These are phyloP conservation scores for Wickerhamomyces bisporus DNA, from an alignment of 805 yeast genomes.

Conservation along the genomic window DNA sequence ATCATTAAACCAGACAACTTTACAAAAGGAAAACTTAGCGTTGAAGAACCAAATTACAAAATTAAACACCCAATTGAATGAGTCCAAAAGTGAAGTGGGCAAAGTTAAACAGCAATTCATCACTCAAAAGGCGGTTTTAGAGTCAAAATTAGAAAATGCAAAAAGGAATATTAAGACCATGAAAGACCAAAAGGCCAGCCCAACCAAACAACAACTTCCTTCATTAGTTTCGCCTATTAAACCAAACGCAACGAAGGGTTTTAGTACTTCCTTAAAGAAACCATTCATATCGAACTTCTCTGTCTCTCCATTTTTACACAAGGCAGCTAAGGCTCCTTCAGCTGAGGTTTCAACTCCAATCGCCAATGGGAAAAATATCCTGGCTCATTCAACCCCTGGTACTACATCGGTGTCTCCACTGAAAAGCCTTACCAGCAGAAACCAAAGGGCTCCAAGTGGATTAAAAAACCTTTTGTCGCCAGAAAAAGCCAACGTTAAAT, in stretches of 20 bases:
- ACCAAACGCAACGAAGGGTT: conserved; percentile 5
- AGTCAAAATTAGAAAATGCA: conserved; percentile 30
- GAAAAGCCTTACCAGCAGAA: conserved; percentile 13
- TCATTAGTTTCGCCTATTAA: conserved; percentile 13
- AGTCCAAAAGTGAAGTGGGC: conserved; percentile 26
- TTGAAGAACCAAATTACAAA: conserved; percentile 31
- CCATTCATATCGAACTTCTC: conserved; percentile 14
- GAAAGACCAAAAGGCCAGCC: conserved; percentile 10
- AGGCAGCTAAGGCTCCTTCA: conserved; percentile 8
- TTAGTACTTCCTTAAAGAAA: conserved; percentile 6
- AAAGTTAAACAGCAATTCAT: conserved; percentile 27
- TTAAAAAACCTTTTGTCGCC: conserved; percentile 21
- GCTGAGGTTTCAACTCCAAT: conserved; percentile 14
- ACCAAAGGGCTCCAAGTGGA: conserved; percentile 17
- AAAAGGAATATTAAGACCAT: conserved; percentile 26
- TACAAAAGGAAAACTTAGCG: conserved; percentile 26
- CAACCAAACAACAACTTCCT: background rate
- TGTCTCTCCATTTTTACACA: conserved; percentile 20
- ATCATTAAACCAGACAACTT: conserved; percentile 6
- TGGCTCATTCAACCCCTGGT: conserved; percentile 26
- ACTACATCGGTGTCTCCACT: conserved; percentile 13
- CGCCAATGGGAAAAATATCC: conserved; percentile 5
- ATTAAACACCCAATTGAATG: conserved; percentile 28
- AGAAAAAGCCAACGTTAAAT: background rate
- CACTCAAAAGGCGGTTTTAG: conserved; percentile 29